Conservation (phyloP, 2,329 filamentous ascomycete genomes). For the Geosmithia flava region DNA sequence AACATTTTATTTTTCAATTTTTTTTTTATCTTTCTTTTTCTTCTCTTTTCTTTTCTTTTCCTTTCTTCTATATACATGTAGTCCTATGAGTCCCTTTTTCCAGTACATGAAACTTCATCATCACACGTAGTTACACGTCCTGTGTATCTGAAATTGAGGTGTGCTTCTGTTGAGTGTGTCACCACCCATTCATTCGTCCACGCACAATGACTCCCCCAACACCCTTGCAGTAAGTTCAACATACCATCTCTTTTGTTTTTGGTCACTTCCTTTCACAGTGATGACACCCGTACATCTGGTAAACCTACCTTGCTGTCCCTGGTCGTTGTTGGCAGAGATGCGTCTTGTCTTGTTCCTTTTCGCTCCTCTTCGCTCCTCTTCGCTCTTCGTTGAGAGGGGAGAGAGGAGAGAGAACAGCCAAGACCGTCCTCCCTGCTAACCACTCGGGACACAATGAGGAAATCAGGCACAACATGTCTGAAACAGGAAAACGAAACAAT, state of each 20-base stretch:
- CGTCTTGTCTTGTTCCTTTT: too few species aligned
- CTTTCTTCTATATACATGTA: too few species aligned
- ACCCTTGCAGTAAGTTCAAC: neutral
- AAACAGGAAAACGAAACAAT: too few species aligned
- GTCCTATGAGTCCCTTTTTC: too few species aligned
- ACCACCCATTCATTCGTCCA: neutral
- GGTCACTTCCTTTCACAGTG: conserved; percentile 6
- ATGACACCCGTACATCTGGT: conserved; percentile 29
- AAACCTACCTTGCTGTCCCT: conserved; percentile 20
- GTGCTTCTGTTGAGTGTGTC: neutral
- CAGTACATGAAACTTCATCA: too few species aligned
- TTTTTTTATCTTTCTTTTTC: neutral
- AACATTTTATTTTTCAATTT: conserved; percentile 25
- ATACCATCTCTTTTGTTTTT: neutral
- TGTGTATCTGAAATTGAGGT: neutral
- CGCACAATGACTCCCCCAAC: neutral
- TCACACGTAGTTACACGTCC: too few species aligned
- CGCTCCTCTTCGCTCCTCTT: too few species aligned
- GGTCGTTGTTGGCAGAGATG: conserved; percentile 12
- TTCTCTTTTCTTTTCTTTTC: neutral
- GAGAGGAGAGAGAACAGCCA: too few species aligned
- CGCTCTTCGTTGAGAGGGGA: too few species aligned
- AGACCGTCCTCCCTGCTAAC: too few species aligned
- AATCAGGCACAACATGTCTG: too few species aligned
- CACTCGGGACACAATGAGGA: too few species aligned